A percentile compares a stretch with the other conserved stretches of the same genome.
phyloP scores from a whole-genome alignment of 2,329 filamentous ascomycete genomes.

The Aspergillus sp. region DNA sequence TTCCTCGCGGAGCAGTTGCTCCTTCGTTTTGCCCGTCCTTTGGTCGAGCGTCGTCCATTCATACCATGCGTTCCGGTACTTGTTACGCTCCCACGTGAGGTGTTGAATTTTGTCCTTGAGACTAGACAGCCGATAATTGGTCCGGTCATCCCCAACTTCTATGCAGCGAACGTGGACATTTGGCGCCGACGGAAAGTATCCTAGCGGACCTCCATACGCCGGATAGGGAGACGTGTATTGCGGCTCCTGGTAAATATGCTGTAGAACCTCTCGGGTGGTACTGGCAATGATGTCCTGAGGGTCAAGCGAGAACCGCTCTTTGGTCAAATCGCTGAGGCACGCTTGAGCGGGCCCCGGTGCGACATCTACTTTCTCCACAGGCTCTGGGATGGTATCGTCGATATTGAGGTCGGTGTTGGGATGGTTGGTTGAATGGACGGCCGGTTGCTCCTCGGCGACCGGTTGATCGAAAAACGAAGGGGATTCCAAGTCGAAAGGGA shows the following conservation, averaged over 20 bases:
- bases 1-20: slow-evolving; percentile 19
- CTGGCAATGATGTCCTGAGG: slow-evolving; percentile 23
- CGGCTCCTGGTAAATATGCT: slow-evolving; percentile 16
- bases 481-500: neutral
- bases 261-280: slow-evolving; percentile 23
- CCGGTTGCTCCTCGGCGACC: neutral
- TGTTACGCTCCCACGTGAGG: slow-evolving; percentile 30
- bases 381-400: neutral
- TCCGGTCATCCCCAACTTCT: slow-evolving; percentile 22
- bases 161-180: slow-evolving; percentile 28
- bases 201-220: slow-evolving; percentile 22
- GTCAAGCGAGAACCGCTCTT: slow-evolving; percentile 22
- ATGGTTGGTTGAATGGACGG: neutral
- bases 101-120: slow-evolving; percentile 23
- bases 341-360: neutral
- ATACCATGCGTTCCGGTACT: slow-evolving; percentile 25
- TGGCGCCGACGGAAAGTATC: slow-evolving; percentile 32
- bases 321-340: slow-evolving; percentile 20
- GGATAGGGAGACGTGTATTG: slow-evolving; percentile 36
- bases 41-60: slow-evolving; percentile 26
- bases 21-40: slow-evolving; percentile 27
- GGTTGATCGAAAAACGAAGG: neutral
- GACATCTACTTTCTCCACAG: neutral
- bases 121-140: slow-evolving; percentile 21
- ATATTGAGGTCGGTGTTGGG: too few species aligned